Evolutionary conservation across 495 filamentous ascomycete genomes (phyloP), one percentile per base, ranked within the genome.

Genomic region (Venustampulla echinocandica): DNA sequence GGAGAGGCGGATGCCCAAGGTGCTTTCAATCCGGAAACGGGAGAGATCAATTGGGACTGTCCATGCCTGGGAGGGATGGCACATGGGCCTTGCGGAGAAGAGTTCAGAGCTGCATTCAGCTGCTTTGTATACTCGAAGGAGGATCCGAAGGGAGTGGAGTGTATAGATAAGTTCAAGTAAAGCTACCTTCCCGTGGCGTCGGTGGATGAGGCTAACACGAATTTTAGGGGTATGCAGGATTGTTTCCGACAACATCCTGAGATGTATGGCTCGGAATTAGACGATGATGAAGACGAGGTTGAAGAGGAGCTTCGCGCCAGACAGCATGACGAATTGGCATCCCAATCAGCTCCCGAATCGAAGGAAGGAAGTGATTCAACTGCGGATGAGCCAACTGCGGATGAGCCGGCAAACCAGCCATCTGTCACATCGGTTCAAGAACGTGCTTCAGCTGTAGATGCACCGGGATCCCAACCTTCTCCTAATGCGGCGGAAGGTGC

Each of bases 31-130:
- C 87, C 87, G 10, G 93, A 97, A 73, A 98, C 92, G 7, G 92
- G 92, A 53, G 92, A 97, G 75, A 98, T 98, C 68, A 97, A 98
- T 73, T 98, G 93, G 93, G 92, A 96, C 61, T 98, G 92, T 66
- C 92, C 93, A 15, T 98, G 92, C 61, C 70, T 98, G 19, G 92
- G 92, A 39, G 92, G 92, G 21, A 98, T 98, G 92, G 92, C 92
- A 7, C 73, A 95, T 65, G 92, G 92, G 0, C 93, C 93, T 27
- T 98, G 90, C 63, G 92, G 93, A 23, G 87, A 90, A 64, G 77
- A 96, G 58, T 98, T 98, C 74, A 84, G 79, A 68, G 81, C 77
- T 3, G 92, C 92, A 0, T 98, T 98, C 58, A 93, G 87, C 77
- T 98, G 92, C 72, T 98, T 98, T 61, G 85, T 98, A 5, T 94